phyloP scores from a whole-genome alignment of 805 yeast species.

The Saturnispora besseyi region DNA sequence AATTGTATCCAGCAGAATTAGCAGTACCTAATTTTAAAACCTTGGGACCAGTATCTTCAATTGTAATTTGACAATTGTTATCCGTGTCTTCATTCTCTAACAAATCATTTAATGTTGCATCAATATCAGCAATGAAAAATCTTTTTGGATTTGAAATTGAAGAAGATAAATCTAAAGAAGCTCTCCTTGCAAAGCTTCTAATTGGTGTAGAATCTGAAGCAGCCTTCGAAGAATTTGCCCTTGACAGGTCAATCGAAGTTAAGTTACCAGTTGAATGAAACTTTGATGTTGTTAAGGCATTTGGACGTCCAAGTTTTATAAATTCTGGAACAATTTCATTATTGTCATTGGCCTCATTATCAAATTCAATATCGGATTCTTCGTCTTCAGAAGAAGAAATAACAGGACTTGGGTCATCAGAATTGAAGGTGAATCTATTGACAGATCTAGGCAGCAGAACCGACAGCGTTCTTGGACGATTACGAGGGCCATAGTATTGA shows the following conservation, averaged over 20 bases:
- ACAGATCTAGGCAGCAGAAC: constrained; percentile 8
- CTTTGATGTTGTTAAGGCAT: constrained; percentile 1
- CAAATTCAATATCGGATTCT: background rate
- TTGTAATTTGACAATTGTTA: constrained; percentile 71
- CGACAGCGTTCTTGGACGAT: constrained; percentile 2
- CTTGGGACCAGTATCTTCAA: constrained; percentile 79
- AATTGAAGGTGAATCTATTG: constrained; percentile 3
- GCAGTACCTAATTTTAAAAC: constrained; percentile 75
- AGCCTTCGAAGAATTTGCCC: background rate
- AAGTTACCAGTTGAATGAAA: constrained; percentile 14
- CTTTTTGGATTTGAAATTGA: constrained; percentile 29
- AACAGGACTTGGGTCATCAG: constrained; percentile 10
- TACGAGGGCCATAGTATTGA: constrained; percentile 6
- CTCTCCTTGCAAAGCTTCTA: constrained; percentile 34
- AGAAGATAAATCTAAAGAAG: constrained; percentile 45
- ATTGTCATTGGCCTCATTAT: constrained; percentile 9
- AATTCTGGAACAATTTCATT: background rate
- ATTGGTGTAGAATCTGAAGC: constrained; percentile 3
- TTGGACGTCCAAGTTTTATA: background rate
- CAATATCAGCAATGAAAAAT: constrained; percentile 69
- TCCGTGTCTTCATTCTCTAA: constrained; percentile 79
- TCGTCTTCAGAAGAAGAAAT: constrained; percentile 14
- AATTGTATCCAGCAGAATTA: constrained; percentile 72
- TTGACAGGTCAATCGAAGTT: constrained; percentile 2
- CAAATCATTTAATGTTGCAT: constrained; percentile 59